A percentile compares a stretch with the other conserved stretches of the same genome.
Conservation (phyloP, 2,329 filamentous ascomycete species). For the Aspergillus spinulosporus region DNA sequence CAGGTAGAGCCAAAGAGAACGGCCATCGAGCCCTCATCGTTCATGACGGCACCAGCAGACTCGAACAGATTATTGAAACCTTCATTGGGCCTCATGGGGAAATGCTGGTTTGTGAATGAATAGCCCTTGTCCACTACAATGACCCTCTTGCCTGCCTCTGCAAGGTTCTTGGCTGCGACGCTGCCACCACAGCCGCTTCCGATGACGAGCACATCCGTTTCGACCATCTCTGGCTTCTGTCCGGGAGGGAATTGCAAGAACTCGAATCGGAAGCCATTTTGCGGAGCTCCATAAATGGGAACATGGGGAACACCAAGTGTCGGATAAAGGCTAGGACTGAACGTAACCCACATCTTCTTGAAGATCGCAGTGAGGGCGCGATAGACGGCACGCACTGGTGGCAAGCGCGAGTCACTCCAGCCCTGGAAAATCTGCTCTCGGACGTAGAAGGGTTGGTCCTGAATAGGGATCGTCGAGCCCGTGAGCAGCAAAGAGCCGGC, state of each 20-base stretch:
- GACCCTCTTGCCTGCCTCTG: conserved; percentile 72
- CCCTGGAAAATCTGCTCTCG: conserved; percentile 55
- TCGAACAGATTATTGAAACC: conserved; percentile 68
- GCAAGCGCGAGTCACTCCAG: conserved; percentile 56
- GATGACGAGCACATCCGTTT: conserved; percentile 80
- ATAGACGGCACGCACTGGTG: conserved; percentile 53
- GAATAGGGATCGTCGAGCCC: conserved; percentile 56
- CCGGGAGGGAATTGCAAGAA: conserved; percentile 60
- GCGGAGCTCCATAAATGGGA: conserved; percentile 54
- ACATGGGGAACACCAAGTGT: conserved; percentile 57
- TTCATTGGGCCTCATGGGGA: conserved; percentile 69
- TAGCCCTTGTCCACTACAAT: conserved; percentile 82
- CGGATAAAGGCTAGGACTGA: conserved; percentile 51
- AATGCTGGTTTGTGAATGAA: conserved; percentile 68
- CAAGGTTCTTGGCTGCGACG: conserved; percentile 76
- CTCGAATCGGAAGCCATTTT: conserved; percentile 54
- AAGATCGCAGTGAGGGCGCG: conserved; percentile 52
- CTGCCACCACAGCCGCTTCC: conserved; percentile 85
- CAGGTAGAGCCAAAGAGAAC: conserved; percentile 70
- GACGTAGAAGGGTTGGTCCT: conserved; percentile 55
- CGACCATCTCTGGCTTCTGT: conserved; percentile 58
- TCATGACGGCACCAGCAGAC: conserved; percentile 59
- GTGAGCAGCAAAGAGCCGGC: conserved; percentile 59
- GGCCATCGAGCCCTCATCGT: conserved; percentile 59
- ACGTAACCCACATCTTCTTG: conserved; percentile 55